These are phyloP conservation scores for Cordyceps fumosorosea DNA, from an alignment of 2,329 filamentous ascomycete species.

Conservation along the genomic window DNA sequence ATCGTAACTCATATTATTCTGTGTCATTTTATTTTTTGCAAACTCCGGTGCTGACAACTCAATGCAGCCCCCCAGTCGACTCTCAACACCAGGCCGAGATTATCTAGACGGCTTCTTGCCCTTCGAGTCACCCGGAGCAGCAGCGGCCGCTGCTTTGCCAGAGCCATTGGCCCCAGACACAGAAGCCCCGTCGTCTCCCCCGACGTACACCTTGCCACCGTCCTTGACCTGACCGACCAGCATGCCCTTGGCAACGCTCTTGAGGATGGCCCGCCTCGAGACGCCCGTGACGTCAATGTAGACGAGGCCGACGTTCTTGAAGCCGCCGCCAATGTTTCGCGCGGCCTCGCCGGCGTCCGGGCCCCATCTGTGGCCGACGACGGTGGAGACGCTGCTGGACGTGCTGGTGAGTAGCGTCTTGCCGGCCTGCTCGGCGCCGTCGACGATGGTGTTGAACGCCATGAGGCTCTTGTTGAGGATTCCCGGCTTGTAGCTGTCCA, in stretches of 20 bases:
- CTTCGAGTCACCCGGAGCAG: constrained; percentile 21
- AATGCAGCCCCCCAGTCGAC: background rate
- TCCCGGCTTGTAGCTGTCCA: constrained; percentile 73
- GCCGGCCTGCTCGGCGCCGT: constrained; percentile 85
- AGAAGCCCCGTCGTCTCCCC: constrained; percentile 46
- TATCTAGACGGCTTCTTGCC: constrained; percentile 8
- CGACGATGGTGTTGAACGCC: constrained; percentile 89
- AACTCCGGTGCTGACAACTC: background rate
- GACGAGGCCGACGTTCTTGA: constrained; percentile 94
- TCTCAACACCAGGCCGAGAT: background rate
- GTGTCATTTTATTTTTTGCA: background rate
- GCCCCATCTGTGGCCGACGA: constrained; percentile 87
- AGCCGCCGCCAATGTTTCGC: constrained; percentile 68
- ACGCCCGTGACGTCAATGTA: constrained; percentile 97
- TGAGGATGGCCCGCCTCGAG: constrained; percentile 80
- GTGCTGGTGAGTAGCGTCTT: constrained; percentile 69
- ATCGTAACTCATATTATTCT: background rate
- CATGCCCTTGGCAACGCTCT: constrained; percentile 96
- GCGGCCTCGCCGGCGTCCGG: constrained; percentile 75
- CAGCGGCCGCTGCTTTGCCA: constrained; percentile 15
- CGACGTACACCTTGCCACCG: constrained; percentile 67
- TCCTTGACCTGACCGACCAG: constrained; percentile 73
- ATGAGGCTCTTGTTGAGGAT: constrained; percentile 94
- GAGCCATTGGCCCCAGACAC: constrained; percentile 8
- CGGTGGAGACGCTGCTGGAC: constrained; percentile 71